phyloP scores from a whole-genome alignment of 2,329 filamentous ascomycete species.

The Scolecobasidium constrictum region DNA sequence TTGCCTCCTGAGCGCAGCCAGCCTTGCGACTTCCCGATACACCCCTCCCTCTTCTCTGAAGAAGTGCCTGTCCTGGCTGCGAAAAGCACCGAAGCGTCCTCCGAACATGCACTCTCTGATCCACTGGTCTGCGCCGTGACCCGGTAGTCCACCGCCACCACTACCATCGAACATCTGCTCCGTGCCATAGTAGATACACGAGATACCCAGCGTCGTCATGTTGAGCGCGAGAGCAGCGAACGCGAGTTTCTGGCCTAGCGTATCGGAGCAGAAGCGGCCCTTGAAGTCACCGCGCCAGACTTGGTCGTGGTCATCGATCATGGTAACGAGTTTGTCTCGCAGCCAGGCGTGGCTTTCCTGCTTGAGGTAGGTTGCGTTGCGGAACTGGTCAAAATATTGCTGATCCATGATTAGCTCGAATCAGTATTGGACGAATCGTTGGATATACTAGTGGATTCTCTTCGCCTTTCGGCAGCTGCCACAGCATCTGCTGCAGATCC shows the following conservation, averaged over 20 bases:
- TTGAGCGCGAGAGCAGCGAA: constrained; percentile 15
- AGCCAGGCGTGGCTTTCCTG: constrained; percentile 14
- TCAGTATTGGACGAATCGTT: background rate
- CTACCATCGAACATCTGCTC: constrained; percentile 16
- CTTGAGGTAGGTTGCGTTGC: constrained; percentile 11
- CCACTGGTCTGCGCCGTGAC: constrained; percentile 12
- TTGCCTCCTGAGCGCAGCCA: background rate
- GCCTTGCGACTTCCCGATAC: background rate
- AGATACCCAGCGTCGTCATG: constrained; percentile 16
- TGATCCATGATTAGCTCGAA: background rate
- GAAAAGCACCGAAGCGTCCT: constrained; percentile 16
- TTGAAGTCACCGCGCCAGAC: constrained; percentile 12
- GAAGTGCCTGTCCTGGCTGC: constrained; percentile 14
- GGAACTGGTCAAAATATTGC: constrained; percentile 16
- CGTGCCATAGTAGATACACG: constrained; percentile 18
- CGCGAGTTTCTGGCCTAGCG: constrained; percentile 10
- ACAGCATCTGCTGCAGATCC: constrained; percentile 14
- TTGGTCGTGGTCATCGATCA: constrained; percentile 15
- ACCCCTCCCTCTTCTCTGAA: constrained; percentile 11
- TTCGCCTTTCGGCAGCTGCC: constrained; percentile 14
- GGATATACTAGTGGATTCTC: background rate
- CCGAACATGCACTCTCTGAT: constrained; percentile 19
- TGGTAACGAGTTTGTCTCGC: constrained; percentile 16
- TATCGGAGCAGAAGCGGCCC: constrained; percentile 14
- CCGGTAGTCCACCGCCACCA: constrained; percentile 1